phyloP scores from a whole-genome alignment of 805 yeast genomes.

The Zygoascus biomembranicola region DNA sequence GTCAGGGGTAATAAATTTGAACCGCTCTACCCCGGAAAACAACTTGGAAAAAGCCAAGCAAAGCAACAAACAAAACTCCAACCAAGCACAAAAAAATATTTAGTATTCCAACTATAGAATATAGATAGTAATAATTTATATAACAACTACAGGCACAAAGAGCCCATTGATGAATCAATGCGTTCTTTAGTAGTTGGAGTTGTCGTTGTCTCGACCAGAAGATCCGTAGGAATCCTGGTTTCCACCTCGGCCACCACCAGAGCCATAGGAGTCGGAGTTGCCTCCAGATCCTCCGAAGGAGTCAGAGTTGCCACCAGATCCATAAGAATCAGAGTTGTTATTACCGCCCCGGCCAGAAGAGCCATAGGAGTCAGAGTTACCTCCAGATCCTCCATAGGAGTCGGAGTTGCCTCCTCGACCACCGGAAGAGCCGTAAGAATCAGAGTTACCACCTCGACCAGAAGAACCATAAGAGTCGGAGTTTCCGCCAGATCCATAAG shows the following conservation, averaged over 20 bases:
- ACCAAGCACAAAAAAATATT: no score
- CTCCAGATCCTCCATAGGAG: constrained; percentile 17
- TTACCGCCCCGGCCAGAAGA: constrained; percentile 27
- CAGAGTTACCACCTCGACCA: background rate
- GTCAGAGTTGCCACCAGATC: constrained; percentile 19
- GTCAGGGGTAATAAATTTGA: no score
- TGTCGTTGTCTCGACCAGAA: constrained; percentile 14
- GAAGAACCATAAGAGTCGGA: constrained; percentile 10
- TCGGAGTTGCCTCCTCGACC: constrained; percentile 20
- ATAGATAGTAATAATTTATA: background rate
- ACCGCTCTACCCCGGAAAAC: no score
- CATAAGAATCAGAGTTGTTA: constrained; percentile 23
- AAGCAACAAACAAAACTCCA: no score
- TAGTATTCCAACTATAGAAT: no score
- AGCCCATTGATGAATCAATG: background rate
- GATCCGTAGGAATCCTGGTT: constrained; percentile 23
- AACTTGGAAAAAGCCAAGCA: no score
- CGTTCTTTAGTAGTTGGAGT: constrained; percentile 5
- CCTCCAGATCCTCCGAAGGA: constrained; percentile 6
- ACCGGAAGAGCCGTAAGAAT: constrained; percentile 22
- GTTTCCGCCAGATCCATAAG: no score
- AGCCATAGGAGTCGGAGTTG: constrained; percentile 4
- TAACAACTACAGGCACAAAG: background rate
- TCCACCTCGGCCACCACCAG: background rate
- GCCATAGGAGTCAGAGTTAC: constrained; percentile 28